Conservation (phyloP, 805 yeast species). For the Limtongia smithiae region DNA sequence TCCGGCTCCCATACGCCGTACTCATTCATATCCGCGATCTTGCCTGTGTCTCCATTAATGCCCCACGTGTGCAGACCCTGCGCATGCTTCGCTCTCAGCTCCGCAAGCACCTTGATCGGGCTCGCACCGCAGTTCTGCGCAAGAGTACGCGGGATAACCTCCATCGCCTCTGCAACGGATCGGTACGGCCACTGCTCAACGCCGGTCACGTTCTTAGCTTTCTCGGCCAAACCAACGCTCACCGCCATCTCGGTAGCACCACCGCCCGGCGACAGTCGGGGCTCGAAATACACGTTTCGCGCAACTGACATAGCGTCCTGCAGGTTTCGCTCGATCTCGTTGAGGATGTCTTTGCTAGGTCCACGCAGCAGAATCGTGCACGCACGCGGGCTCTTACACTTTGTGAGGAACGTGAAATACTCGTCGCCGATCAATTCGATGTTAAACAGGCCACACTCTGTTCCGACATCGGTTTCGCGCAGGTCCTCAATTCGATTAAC, state of each 20-base stretch:
- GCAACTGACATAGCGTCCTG: slow-evolving; percentile 99
- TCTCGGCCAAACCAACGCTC: slow-evolving; percentile 78
- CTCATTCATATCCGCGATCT: slow-evolving; percentile 88
- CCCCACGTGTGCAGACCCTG: slow-evolving; percentile 80
- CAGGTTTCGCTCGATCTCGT: slow-evolving; percentile 93
- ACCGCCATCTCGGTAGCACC: slow-evolving; percentile 99
- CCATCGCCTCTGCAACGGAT: slow-evolving; percentile 98
- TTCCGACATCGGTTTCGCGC: slow-evolving; percentile 86
- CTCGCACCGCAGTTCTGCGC: slow-evolving; percentile 98
- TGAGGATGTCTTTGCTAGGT: slow-evolving; percentile 92
- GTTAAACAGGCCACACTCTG: slow-evolving; percentile 82
- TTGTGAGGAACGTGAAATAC: slow-evolving; percentile 79
- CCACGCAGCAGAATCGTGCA: slow-evolving; percentile 93
- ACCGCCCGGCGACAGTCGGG: slow-evolving; percentile 95
- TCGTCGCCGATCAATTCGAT: slow-evolving; percentile 97
- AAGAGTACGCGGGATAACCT: slow-evolving; percentile 95
- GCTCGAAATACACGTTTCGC: slow-evolving; percentile 90
- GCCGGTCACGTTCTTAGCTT: slow-evolving; percentile 89
- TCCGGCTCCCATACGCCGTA: slow-evolving; percentile 99
- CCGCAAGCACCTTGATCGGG: slow-evolving; percentile 83
- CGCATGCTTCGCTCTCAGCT: slow-evolving; percentile 94
- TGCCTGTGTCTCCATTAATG: slow-evolving; percentile 91
- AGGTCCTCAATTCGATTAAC: slow-evolving; percentile 94
- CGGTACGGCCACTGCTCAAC: slow-evolving; percentile 98
- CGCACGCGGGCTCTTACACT: slow-evolving; percentile 83